phyloP scores from a whole-genome alignment of 495 filamentous ascomycete genomes.

The Lophium mytilinum region DNA sequence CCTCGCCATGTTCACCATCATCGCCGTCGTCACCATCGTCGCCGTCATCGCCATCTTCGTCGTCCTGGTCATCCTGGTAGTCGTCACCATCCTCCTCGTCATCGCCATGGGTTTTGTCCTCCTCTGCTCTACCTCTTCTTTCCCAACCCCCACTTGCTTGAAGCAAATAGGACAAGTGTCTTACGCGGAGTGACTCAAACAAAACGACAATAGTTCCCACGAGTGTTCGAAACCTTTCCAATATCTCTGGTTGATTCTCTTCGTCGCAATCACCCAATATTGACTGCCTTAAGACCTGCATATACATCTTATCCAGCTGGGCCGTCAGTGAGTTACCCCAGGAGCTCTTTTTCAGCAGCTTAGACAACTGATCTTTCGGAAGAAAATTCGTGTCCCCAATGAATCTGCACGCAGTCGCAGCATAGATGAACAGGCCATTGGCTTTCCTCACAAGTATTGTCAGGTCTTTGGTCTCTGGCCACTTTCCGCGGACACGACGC shows the following conservation, averaged over 20 bases:
- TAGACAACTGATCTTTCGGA: constrained; percentile 10
- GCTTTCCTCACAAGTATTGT: constrained; percentile 31
- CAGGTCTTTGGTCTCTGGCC: constrained; percentile 35
- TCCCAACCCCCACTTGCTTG: background rate
- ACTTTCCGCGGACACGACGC: background rate
- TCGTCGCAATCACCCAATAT: constrained; percentile 4
- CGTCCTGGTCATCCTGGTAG: too few relatives aligned
- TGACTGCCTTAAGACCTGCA: constrained; percentile 13
- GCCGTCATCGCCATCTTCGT: too few relatives aligned
- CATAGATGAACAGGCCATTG: constrained; percentile 27
- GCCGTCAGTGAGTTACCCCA: background rate
- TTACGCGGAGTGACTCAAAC: constrained; percentile 25
- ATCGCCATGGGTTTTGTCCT: too few relatives aligned
- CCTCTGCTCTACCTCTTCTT: too few relatives aligned
- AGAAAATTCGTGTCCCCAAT: constrained; percentile 2
- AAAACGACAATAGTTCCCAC: constrained; percentile 28
- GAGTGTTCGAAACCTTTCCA: constrained; percentile 21
- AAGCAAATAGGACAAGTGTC: constrained; percentile 22
- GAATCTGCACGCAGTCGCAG: constrained; percentile 16
- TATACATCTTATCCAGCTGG: constrained; percentile 19
- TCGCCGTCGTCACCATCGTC: too few relatives aligned
- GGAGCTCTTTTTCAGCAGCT: constrained; percentile 6
- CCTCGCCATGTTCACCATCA: too few relatives aligned
- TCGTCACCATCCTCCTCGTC: too few relatives aligned
- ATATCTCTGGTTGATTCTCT: constrained; percentile 2